phyloP scores from a whole-genome alignment of 495 filamentous ascomycete genomes.

The Baudoinia panamericana region DNA sequence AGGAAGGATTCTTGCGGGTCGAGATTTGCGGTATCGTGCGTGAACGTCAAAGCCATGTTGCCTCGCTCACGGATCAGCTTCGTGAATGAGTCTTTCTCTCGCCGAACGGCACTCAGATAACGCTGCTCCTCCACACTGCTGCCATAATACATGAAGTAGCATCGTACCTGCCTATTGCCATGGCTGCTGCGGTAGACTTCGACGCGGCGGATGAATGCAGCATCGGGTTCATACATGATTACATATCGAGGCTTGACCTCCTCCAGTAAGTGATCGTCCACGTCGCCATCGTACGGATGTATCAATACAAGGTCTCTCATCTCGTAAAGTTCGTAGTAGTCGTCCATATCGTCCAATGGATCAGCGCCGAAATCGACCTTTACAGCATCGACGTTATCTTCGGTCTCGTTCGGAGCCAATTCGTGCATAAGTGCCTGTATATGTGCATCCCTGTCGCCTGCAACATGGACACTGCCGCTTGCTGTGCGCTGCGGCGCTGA shows the following conservation, averaged over 20 bases:
- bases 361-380: constrained; percentile 61
- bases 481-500: constrained; percentile 42
- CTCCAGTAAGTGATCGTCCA: constrained; percentile 90
- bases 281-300: constrained; percentile 88
- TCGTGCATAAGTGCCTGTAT: constrained; percentile 53
- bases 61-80: constrained; percentile 86
- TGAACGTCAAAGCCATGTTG: constrained; percentile 79
- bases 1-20: constrained; percentile 89
- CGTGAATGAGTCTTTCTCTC: constrained; percentile 92
- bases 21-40: constrained; percentile 50
- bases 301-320: constrained; percentile 80
- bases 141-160: constrained; percentile 94
- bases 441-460: constrained; percentile 69
- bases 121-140: constrained; percentile 93
- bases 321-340: constrained; percentile 86
- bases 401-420: constrained; percentile 51
- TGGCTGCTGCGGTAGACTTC: constrained; percentile 95
- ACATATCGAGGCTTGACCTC: constrained; percentile 88
- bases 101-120: constrained; percentile 73
- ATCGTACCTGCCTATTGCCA: constrained; percentile 70
- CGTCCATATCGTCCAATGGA: constrained; percentile 66
- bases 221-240: constrained; percentile 96
- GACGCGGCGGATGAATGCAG: constrained; percentile 86
- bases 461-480: constrained; percentile 56
- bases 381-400: constrained; percentile 42